Conservation (phyloP, 2,329 filamentous ascomycete genomes). For the Aureobasidium lini region DNA sequence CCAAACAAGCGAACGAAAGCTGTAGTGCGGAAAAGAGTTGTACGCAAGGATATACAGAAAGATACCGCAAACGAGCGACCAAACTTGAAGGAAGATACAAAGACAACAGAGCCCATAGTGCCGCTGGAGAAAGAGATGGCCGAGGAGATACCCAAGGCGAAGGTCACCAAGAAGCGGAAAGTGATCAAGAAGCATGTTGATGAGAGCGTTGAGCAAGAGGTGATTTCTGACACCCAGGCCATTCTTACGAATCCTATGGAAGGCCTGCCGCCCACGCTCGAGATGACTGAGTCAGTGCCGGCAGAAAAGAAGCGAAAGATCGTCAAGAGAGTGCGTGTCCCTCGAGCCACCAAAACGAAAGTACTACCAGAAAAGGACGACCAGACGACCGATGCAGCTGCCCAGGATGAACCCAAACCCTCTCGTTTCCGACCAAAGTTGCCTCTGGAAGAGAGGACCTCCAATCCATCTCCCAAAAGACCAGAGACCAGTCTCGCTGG, state of each 20-base stretch:
- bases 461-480: no score
- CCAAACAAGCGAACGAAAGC: neutral
- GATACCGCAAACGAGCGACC: no score
- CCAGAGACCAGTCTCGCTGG: no score
- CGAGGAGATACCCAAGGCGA: neutral
- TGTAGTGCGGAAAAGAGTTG: neutral
- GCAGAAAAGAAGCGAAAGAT: neutral
- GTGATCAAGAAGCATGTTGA: neutral
- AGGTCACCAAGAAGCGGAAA: neutral
- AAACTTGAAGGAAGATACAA: neutral
- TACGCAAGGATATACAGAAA: neutral
- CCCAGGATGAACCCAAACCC: neutral
- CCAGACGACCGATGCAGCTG: no score
- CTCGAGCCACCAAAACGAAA: neutral
- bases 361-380: neutral
- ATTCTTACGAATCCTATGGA: neutral
- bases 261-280: neutral
- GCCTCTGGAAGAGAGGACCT: no score
- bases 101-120: neutral
- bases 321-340: neutral
- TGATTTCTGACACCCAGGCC: neutral
- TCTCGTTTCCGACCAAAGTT: no score
- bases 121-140: no score
- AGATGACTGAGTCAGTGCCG: neutral
- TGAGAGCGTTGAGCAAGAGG: neutral